These are phyloP conservation scores for Penicillium sp. DNA, from an alignment of 2,329 filamentous ascomycete species.

Conservation along the genomic window DNA sequence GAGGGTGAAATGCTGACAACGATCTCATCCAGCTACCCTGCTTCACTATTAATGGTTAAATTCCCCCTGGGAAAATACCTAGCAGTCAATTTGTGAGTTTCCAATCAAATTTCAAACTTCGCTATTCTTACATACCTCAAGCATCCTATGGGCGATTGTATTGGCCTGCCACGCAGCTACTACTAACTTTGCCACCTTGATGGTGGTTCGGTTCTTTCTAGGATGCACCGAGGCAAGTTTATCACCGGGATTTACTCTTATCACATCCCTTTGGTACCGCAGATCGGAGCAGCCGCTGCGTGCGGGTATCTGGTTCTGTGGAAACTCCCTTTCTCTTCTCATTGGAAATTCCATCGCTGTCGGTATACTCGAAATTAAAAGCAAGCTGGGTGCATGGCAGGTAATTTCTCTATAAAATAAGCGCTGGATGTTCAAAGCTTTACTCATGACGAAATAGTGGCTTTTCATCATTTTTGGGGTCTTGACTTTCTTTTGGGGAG, in stretches of 20 bases:
- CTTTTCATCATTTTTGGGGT: conserved; percentile 34
- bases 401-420: too few relatives aligned
- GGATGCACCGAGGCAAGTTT: conserved; percentile 47
- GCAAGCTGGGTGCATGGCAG: conserved; percentile 27
- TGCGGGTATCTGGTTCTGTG: conserved; percentile 37
- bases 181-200: conserved; percentile 43
- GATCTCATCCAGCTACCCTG: conserved; percentile 31
- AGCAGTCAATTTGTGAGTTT: conserved; percentile 25
- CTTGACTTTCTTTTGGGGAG: conserved; percentile 29
- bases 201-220: conserved; percentile 49
- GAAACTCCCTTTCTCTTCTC: conserved; percentile 33
- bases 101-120: neutral
- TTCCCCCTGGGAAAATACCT: conserved; percentile 44
- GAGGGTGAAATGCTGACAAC: neutral
- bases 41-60: conserved; percentile 40
- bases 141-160: conserved; percentile 36
- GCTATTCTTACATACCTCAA: conserved; percentile 3
- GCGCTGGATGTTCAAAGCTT: too few relatives aligned
- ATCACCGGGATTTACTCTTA: conserved; percentile 41
- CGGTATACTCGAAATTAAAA: conserved; percentile 31
- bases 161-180: conserved; percentile 41
- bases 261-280: conserved; percentile 37
- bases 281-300: conserved; percentile 35
- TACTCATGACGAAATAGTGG: conserved; percentile 9
- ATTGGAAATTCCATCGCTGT: conserved; percentile 31